Evolutionary conservation across 164 flowering plant species (phyloP), one percentile per base, ranked within the genome.

Genomic region (Macadamia integrifolia): DNA sequence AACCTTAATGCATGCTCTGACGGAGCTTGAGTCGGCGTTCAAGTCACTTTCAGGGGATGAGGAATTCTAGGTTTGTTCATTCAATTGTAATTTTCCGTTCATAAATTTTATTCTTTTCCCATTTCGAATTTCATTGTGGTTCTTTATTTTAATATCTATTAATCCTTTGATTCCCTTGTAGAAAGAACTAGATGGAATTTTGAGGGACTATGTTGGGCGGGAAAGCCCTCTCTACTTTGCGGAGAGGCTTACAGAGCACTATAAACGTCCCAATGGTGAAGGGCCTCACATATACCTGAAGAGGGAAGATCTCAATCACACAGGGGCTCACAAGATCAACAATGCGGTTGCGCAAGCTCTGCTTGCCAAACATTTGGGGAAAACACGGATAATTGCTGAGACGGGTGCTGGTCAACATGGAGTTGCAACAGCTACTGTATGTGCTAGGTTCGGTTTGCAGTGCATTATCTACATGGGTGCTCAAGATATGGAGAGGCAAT

Each of bases 391-490:
- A 49, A 88, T 92, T 69, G 98, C 96, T 62, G 98, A 91, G 76
- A 93, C 97, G 49, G 98, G 97, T 64, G 98, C 98, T 66, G 98
- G 98, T 63, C 97, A 93, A 75, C 98, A 93, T 78, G 98, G 98
- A 60, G 97, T 91, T 76, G 98, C 96, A 6, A 93, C 98, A 10
- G 97, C 98, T 53, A 93, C 98, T 6, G 97, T 91, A 5, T 93
- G 97, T 80, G 98, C 98, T 66, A 76, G 98, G 58, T 93, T 93
- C 75, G 97, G 96, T 18, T 75, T 93, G 80, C 70, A 87, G 56
- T 93, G 98, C 63, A 76, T 91, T 23, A 77, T 93, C 49, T 93
- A 91, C 66, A 89, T 93, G 98, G 98, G 98, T 65, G 96, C 97
- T 32, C 93, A 91, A 72, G 98, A 93, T 72, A 91, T 93, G 98